phyloP scores from a whole-genome alignment of 2,329 filamentous ascomycete species.

The Clonostachys solani region DNA sequence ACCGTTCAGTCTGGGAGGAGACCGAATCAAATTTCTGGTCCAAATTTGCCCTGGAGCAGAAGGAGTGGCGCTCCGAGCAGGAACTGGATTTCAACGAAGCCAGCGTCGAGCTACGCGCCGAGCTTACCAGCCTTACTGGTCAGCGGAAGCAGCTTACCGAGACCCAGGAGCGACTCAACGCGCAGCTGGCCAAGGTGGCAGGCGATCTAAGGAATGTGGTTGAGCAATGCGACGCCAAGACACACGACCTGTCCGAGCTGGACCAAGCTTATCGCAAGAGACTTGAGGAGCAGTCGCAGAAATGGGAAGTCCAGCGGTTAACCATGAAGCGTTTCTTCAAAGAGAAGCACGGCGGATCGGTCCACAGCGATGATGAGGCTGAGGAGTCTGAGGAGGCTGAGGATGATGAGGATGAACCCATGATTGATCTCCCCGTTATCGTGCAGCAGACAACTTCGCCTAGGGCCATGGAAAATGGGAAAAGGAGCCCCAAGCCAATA shows the following conservation, averaged over 20 bases:
- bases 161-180: slow-evolving; percentile 17
- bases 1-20: slow-evolving; percentile 25
- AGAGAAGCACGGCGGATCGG: slow-evolving; percentile 17
- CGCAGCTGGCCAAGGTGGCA: slow-evolving; percentile 27
- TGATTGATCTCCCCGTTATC: background rate
- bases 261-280: slow-evolving; percentile 21
- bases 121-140: slow-evolving; percentile 19
- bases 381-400: no score
- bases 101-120: slow-evolving; percentile 16
- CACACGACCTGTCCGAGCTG: slow-evolving; percentile 23
- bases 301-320: slow-evolving; percentile 15
- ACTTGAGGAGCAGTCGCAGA: slow-evolving; percentile 18
- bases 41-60: slow-evolving; percentile 15
- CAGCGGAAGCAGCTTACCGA: slow-evolving; percentile 18
- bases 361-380: background rate
- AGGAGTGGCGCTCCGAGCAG: slow-evolving; percentile 11
- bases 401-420: background rate
- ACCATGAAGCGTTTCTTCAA: slow-evolving; percentile 27
- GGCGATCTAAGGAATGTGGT: slow-evolving; percentile 25
- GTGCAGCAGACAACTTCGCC: background rate
- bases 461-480: slow-evolving; percentile 7
- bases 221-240: slow-evolving; percentile 21
- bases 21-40: slow-evolving; percentile 28
- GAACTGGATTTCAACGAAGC: slow-evolving; percentile 14
- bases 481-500: background rate